A percentile compares a stretch with the other conserved stretches of the same genome.
These are phyloP conservation scores for Spongospora subterranea DNA, from an alignment of 208 protist species.

Conservation along the genomic window DNA sequence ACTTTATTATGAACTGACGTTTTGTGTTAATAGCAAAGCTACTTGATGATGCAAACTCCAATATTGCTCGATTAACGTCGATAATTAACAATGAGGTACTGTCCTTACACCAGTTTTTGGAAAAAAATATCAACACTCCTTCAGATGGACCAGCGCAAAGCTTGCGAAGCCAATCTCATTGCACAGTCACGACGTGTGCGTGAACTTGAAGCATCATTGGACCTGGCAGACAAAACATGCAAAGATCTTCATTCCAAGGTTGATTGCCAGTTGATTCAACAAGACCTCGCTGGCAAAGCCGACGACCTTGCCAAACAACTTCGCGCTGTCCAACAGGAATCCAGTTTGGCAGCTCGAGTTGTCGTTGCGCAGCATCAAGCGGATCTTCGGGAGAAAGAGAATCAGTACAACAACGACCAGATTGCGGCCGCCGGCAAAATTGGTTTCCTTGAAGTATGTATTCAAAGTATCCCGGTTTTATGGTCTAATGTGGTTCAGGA, in stretches of 20 bases:
- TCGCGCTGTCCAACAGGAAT: not conserved
- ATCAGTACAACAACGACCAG: no score
- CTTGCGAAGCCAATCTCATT: not conserved
- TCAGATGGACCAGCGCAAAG: not conserved
- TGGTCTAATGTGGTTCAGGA: not conserved
- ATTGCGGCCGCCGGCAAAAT: not conserved
- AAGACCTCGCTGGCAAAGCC: no score
- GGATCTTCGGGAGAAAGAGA: not conserved
- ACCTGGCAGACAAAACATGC: not conserved
- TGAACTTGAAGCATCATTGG: not conserved
- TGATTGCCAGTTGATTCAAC: no score
- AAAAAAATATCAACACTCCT: not conserved
- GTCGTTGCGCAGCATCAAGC: not conserved
- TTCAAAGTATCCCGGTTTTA: not conserved
- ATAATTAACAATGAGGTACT: not conserved
- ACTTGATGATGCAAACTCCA: not conserved
- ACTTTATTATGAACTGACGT: no score
- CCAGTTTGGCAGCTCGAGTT: not conserved
- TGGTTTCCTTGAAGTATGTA: not conserved
- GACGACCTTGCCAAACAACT: no score
- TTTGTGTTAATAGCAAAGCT: constrained; percentile 47
- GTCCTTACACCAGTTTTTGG: not conserved
- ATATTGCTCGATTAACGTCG: not conserved
- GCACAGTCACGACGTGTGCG: not conserved
- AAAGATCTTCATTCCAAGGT: no score